These are phyloP conservation scores for Filobasidium uniguttulatum DNA, from an alignment of 1,284 basidiomycete species.

Conservation along the genomic window DNA sequence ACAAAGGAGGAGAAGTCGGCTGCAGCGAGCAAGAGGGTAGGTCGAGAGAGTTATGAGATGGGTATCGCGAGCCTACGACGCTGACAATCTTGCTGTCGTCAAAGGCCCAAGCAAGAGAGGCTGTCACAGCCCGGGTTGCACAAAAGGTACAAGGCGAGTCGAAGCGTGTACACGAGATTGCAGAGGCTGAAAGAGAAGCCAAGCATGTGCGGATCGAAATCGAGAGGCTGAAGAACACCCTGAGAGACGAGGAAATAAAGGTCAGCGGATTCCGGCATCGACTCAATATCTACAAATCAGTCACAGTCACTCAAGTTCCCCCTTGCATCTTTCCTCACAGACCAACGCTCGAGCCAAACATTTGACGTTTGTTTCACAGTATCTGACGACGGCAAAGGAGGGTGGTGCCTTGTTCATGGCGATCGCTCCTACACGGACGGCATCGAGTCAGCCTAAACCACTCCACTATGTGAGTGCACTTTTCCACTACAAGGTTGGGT, in stretches of 20 bases:
- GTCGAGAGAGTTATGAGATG: conserved; percentile 7
- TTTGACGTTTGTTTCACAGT: conserved; percentile 23
- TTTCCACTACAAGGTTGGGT: no score
- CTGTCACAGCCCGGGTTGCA: conserved; percentile 29
- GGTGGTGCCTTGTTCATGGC: conserved; percentile 25
- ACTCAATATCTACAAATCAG: neutral
- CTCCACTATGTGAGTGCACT: conserved; percentile 33
- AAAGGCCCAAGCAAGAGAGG: conserved; percentile 20
- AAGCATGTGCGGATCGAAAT: conserved; percentile 23
- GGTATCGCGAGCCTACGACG: neutral
- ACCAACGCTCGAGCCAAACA: conserved; percentile 25
- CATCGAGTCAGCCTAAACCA: conserved; percentile 21
- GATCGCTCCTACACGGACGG: conserved; percentile 23
- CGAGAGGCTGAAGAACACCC: conserved; percentile 25
- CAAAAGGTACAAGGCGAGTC: conserved; percentile 28
- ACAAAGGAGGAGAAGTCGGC: conserved; percentile 33
- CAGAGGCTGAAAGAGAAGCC: conserved; percentile 27
- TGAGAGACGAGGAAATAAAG: conserved; percentile 29
- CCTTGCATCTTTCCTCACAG: conserved; percentile 13
- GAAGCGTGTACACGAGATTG: conserved; percentile 26
- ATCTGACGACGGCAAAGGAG: conserved; percentile 23
- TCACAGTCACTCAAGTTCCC: conserved; percentile 5
- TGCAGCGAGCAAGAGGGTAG: conserved; percentile 28
- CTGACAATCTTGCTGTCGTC: neutral
- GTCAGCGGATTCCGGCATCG: conserved; percentile 19